These are phyloP conservation scores for Trametes pubescens DNA, from an alignment of 1,284 basidiomycete genomes.

Conservation along the genomic window DNA sequence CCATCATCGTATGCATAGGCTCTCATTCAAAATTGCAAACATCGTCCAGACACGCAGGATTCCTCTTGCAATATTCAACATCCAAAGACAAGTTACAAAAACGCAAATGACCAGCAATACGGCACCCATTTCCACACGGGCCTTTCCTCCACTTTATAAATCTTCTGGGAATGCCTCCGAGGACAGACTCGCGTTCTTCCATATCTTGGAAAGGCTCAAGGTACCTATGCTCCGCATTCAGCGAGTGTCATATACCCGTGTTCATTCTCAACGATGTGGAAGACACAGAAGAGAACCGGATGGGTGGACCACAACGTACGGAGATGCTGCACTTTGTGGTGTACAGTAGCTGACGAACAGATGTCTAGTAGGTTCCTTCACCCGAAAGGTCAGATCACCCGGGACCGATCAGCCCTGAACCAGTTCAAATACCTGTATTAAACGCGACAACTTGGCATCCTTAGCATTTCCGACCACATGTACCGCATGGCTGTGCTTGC, in stretches of 20 bases:
- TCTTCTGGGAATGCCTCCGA: slow-evolving; percentile 62
- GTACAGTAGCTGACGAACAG: neutral
- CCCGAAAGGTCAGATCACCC: slow-evolving; percentile 74
- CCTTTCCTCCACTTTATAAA: slow-evolving; percentile 62
- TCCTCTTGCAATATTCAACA: too few relatives aligned
- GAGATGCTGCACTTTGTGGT: slow-evolving; percentile 6
- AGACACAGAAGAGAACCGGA: slow-evolving; percentile 95
- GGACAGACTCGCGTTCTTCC: slow-evolving; percentile 89
- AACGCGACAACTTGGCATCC: neutral
- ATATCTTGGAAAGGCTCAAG: slow-evolving; percentile 88
- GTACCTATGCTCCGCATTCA: slow-evolving; percentile 51
- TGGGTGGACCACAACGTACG: slow-evolving; percentile 87
- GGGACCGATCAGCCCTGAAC: neutral
- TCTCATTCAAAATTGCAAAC: too few relatives aligned
- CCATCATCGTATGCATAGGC: too few relatives aligned
- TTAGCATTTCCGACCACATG: slow-evolving; percentile 96
- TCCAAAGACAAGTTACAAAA: too few relatives aligned
- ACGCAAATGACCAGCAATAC: neutral
- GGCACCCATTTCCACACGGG: slow-evolving; percentile 36
- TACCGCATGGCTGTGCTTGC: slow-evolving; percentile 95
- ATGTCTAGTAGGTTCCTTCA: slow-evolving; percentile 65
- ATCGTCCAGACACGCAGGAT: too few relatives aligned
- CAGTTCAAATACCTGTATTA: neutral
- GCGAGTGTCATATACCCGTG: too few relatives aligned
- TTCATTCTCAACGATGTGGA: neutral